Evolutionary conservation across 2,329 filamentous ascomycete species (phyloP).

Genomic region (Myriangium duriaei): DNA sequence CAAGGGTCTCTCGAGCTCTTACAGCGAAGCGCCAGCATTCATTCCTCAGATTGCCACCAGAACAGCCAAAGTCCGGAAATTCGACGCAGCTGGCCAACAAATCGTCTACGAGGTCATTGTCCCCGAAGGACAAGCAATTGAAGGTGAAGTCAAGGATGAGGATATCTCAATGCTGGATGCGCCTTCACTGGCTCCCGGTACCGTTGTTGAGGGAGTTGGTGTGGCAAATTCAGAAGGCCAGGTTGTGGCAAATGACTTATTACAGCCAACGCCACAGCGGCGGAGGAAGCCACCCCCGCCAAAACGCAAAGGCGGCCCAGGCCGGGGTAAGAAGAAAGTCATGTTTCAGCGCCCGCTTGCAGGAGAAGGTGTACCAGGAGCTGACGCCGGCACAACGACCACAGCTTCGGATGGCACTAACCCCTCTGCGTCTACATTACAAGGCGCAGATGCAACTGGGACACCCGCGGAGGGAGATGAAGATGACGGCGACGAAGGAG

Average conservation of each 20-base stretch:
- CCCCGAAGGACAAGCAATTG: constrained; percentile 63
- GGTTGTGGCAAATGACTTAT: constrained; percentile 37
- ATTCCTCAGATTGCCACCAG: constrained; percentile 39
- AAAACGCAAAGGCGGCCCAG: constrained; percentile 63
- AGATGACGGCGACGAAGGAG: constrained; percentile 32
- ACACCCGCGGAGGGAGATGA: constrained; percentile 29
- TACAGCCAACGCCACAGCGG: constrained; percentile 38
- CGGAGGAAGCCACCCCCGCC: constrained; percentile 66
- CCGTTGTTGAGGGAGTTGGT: constrained; percentile 46
- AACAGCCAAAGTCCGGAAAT: constrained; percentile 65
- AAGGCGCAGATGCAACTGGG: constrained; percentile 27
- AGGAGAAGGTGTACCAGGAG: constrained; percentile 26
- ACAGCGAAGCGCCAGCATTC: constrained; percentile 21
- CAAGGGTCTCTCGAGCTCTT: constrained; percentile 44
- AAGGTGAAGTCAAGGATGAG: constrained; percentile 63
- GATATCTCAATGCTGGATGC: constrained; percentile 35
- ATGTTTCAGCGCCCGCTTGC: constrained; percentile 34
- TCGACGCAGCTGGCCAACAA: constrained; percentile 67
- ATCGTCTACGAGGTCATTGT: constrained; percentile 76
- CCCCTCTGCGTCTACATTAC: constrained; percentile 26
- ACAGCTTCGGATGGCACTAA: constrained; percentile 23
- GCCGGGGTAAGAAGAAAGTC: constrained; percentile 66
- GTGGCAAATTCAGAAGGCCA: constrained; percentile 50
- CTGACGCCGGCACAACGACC: constrained; percentile 24
- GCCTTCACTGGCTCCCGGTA: constrained; percentile 37